phyloP scores from a whole-genome alignment of 1,284 basidiomycete genomes.

The Leccinum laetum region DNA sequence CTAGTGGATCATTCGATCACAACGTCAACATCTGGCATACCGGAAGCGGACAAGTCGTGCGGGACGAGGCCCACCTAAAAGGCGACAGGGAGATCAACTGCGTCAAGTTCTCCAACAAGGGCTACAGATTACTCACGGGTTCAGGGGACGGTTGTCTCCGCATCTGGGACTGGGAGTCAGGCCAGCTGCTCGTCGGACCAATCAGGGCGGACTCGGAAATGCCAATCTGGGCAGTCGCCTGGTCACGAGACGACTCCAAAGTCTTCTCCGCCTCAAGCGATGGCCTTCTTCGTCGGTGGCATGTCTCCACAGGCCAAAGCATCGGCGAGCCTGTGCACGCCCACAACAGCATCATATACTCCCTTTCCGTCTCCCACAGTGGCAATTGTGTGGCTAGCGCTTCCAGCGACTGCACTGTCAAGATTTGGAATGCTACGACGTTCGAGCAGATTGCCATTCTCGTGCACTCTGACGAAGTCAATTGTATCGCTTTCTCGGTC shows the following conservation, averaged over 20 bases:
- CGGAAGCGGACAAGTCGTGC: slow-evolving; percentile 25
- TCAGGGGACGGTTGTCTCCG: slow-evolving; percentile 30
- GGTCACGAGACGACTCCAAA: slow-evolving; percentile 31
- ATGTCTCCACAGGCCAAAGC: slow-evolving; percentile 19
- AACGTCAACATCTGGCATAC: slow-evolving; percentile 31
- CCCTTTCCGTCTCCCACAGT: slow-evolving; percentile 27
- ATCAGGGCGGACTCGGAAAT: slow-evolving; percentile 19
- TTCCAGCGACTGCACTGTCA: slow-evolving; percentile 31
- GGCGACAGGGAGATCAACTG: slow-evolving; percentile 31
- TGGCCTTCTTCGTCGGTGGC: slow-evolving; percentile 28
- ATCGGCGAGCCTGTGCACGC: slow-evolving; percentile 27
- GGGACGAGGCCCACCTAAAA: slow-evolving; percentile 23
- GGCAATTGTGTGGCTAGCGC: slow-evolving; percentile 28
- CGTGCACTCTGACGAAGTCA: slow-evolving; percentile 23
- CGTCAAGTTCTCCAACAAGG: slow-evolving; percentile 28
- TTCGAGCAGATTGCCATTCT: slow-evolving; percentile 26
- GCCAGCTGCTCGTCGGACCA: slow-evolving; percentile 25
- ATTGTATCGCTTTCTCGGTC: slow-evolving; percentile 25
- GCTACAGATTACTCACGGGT: slow-evolving; percentile 27
- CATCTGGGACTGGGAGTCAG: slow-evolving; percentile 29
- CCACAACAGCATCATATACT: slow-evolving; percentile 27
- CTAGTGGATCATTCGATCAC: slow-evolving; percentile 34
- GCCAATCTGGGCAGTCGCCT: slow-evolving; percentile 30
- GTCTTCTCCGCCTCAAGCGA: slow-evolving; percentile 26
- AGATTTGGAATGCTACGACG: slow-evolving; percentile 31